Base-by-base conservation (phyloP, 495 filamentous ascomycete species). In the Hypoxylon fragiforme region DNA sequence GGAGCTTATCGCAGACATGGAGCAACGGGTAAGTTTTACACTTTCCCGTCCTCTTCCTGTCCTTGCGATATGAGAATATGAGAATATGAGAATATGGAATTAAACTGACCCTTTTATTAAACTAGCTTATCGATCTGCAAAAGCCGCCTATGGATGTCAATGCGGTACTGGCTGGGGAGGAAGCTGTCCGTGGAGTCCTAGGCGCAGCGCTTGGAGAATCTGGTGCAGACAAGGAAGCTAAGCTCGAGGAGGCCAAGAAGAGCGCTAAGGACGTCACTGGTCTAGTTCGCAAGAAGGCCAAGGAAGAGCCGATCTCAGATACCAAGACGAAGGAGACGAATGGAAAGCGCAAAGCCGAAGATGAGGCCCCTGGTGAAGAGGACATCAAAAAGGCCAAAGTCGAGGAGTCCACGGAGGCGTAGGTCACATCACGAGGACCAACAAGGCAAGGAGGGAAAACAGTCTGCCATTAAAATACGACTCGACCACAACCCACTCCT, bases 1-100 rank as follows among this genome's bases (percentile, higher is more conserved):
- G 70, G 91, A 95, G 30, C 85, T 96, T 45, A 79, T 95, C 30
- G 79, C 77, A 32, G 91, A 96, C 61, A 92, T 96, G 90, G 85
- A 95, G 74, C 83, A 87, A 71, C 73, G 87, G 66, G 85, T 88
- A 76, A 78, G 76, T 71, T 50, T 31, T 40, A 39, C 54, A 50
- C 57, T 57, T 60, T 56, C 47, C 53, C 54, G 53, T 50, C 37
- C 24, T 55, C 52, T 60, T 51, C 66, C 50, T 62, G 52, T 46
- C 44, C 50, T 63, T 41, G 55, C 40, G 37, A 39, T 51, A 40
- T 40, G 16, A 50, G 30, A 38, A 50, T 39, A 37, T 16, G 13
- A 36, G 47, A 36, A 47, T 55, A 13, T 34, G 22, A 40, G 9
- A 36, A 36, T 55, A 9, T n/a, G n/a, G n/a, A n/a, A 44, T 55